A percentile compares a stretch with the other conserved stretches of the same genome.
Conservation (phyloP, 306 rosid species). For the Morella rubra region DNA sequence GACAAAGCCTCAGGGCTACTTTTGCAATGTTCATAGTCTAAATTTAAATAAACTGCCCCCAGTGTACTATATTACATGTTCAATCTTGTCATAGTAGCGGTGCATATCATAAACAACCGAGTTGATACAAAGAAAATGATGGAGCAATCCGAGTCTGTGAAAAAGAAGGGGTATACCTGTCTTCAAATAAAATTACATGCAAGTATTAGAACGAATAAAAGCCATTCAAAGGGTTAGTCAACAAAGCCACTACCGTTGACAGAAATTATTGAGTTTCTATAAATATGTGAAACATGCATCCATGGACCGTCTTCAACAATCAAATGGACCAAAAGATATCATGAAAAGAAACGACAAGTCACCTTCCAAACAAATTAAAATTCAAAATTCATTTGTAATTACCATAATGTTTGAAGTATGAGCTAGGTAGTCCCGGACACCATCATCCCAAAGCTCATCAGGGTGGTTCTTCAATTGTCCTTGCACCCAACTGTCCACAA, state of each 20-base stretch:
- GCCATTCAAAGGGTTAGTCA: not conserved
- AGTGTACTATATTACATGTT: not conserved
- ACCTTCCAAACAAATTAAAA: conserved; percentile 13
- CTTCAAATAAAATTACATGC: not conserved
- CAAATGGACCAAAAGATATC: not conserved
- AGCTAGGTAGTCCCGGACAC: conserved; percentile 74
- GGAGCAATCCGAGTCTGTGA: not conserved
- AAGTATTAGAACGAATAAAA: not conserved
- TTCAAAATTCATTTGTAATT: conserved; percentile 27
- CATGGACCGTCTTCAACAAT: not conserved
- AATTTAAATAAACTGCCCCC: not conserved
- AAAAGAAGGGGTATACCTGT: not conserved
- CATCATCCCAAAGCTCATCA: conserved; percentile 99
- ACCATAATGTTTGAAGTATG: conserved; percentile 90
- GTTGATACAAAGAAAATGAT: not conserved
- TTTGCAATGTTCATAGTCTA: not conserved
- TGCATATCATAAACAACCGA: not conserved
- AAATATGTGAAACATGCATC: not conserved
- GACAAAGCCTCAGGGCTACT: not conserved
- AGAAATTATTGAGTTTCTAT: not conserved
- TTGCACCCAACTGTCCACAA: conserved; percentile 87
- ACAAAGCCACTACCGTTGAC: not conserved
- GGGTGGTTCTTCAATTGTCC: conserved; percentile 82
- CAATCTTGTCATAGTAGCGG: not conserved
- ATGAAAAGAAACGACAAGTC: not conserved